Evolutionary conservation across 495 filamentous ascomycete species (phyloP).

Genomic region (Staphylotrichum longicolle): DNA sequence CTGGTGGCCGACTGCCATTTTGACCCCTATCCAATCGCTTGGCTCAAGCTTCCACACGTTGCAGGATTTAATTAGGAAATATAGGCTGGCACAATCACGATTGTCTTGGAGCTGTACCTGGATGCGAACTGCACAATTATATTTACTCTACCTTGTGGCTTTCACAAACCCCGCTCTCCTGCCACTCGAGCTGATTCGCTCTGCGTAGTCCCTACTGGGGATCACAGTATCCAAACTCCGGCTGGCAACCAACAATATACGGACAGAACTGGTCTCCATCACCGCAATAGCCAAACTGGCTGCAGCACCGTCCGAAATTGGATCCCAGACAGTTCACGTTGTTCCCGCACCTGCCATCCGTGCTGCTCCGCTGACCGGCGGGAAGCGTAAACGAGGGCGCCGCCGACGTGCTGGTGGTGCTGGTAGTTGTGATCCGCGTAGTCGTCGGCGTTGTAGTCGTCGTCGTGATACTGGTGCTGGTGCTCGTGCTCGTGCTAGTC

Average conservation of each 20-base stretch:
- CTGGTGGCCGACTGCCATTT: too few relatives aligned
- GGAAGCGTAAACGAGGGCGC: slow-evolving; percentile 23
- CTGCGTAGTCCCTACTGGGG: slow-evolving; percentile 6
- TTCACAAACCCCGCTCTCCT: too few relatives aligned
- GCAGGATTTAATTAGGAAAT: too few relatives aligned
- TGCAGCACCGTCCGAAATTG: slow-evolving; percentile 35
- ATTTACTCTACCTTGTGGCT: too few relatives aligned
- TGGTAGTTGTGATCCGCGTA: not conserved
- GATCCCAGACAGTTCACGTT: slow-evolving; percentile 31
- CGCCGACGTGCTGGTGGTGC: slow-evolving; percentile 6
- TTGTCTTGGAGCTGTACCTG: too few relatives aligned
- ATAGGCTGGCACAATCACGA: too few relatives aligned
- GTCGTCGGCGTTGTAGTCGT: slow-evolving; percentile 7
- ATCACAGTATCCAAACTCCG: slow-evolving; percentile 37
- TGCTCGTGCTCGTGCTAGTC: not conserved
- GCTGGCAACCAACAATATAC: slow-evolving; percentile 34
- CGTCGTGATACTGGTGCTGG: not conserved
- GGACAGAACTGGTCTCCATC: slow-evolving; percentile 49
- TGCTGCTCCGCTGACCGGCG: slow-evolving; percentile 25
- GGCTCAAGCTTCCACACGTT: too few relatives aligned
- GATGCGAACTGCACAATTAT: too few relatives aligned
- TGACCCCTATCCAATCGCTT: too few relatives aligned
- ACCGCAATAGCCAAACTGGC: slow-evolving; percentile 42
- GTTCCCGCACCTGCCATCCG: slow-evolving; percentile 34
- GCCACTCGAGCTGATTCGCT: too few relatives aligned